Percentiles rank a stretch among this genome's conserved stretches.
These are phyloP conservation scores for Penicillium arizonense DNA, from an alignment of 495 filamentous ascomycete species.

Conservation along the genomic window DNA sequence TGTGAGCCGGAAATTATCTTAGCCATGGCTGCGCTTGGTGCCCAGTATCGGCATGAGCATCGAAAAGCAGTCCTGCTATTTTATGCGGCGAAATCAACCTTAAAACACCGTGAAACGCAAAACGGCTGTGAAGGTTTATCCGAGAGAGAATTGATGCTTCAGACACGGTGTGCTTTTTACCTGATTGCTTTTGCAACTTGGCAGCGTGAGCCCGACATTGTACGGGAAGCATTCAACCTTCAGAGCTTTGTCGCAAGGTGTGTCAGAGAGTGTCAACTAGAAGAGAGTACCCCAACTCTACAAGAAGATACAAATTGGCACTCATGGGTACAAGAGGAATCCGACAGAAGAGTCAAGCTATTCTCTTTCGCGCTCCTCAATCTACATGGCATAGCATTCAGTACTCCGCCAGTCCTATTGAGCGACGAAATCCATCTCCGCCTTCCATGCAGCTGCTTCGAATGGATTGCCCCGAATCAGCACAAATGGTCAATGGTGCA, in stretches of 20 bases:
- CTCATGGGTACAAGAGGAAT: slow-evolving; percentile 26
- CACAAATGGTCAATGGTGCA: slow-evolving; percentile 11
- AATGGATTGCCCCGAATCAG: slow-evolving; percentile 14
- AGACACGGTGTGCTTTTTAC: slow-evolving; percentile 8
- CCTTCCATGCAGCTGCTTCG: slow-evolving; percentile 45
- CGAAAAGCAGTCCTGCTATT: slow-evolving; percentile 13
- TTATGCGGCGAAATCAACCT: slow-evolving; percentile 6
- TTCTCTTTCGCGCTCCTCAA: slow-evolving; percentile 38
- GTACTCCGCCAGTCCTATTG: slow-evolving; percentile 42
- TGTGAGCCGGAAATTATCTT: slow-evolving; percentile 19
- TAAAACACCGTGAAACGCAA: slow-evolving; percentile 3
- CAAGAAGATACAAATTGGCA: slow-evolving; percentile 10
- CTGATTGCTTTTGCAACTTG: slow-evolving; percentile 20
- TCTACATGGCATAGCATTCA: slow-evolving; percentile 37
- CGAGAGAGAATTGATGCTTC: neutral
- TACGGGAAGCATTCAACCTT: slow-evolving; percentile 14
- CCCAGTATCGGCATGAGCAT: slow-evolving; percentile 19
- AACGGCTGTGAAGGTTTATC: neutral
- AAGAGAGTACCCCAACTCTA: slow-evolving; percentile 1
- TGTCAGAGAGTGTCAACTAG: slow-evolving; percentile 12
- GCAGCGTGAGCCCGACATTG: slow-evolving; percentile 10
- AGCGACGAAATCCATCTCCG: slow-evolving; percentile 57
- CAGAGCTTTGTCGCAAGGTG: slow-evolving; percentile 14
- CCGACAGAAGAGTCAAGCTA: slow-evolving; percentile 31
- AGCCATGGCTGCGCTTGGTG: slow-evolving; percentile 26